Conservation (phyloP, 2,329 filamentous ascomycete species). For the Thermothelomyces thermophilus region DNA sequence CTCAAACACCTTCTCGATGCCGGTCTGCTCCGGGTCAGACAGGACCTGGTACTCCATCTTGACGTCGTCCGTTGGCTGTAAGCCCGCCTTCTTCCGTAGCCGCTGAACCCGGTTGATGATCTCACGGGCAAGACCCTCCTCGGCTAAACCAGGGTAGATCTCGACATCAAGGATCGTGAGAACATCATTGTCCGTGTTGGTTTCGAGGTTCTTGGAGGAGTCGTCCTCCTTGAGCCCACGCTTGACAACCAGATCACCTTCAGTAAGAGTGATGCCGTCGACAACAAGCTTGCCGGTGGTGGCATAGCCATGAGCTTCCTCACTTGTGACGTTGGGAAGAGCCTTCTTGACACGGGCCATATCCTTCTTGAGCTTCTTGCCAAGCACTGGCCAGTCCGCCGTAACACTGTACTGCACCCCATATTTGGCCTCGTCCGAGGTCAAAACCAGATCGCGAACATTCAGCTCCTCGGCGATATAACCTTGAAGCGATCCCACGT, state of each 20-base stretch:
- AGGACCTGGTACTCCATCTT: conserved; percentile 88
- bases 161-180: conserved; percentile 77
- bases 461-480: conserved; percentile 93
- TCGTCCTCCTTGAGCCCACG: conserved; percentile 69
- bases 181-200: conserved; percentile 83
- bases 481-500: conserved; percentile 75
- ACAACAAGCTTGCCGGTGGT: conserved; percentile 68
- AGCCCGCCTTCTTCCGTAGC: conserved; percentile 85
- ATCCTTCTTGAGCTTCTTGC: conserved; percentile 97
- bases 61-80: conserved; percentile 88
- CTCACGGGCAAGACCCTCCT: conserved; percentile 85
- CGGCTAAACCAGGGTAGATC: conserved; percentile 74
- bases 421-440: conserved; percentile 82
- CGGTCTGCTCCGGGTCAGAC: conserved; percentile 69
- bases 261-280: conserved; percentile 75
- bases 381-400: conserved; percentile 88
- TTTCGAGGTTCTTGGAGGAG: conserved; percentile 68
- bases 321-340: conserved; percentile 68
- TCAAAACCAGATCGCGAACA: conserved; percentile 75
- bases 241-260: conserved; percentile 77
- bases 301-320: conserved; percentile 75
- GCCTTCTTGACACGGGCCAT: conserved; percentile 87
- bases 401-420: conserved; percentile 85
- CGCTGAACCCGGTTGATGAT: conserved; percentile 90
- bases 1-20: conserved; percentile 62